Percentiles rank a stretch among this genome's conserved stretches.
Conservation (phyloP, 192 early-diverging fungal species). For the Thamnidium elegans region DNA sequence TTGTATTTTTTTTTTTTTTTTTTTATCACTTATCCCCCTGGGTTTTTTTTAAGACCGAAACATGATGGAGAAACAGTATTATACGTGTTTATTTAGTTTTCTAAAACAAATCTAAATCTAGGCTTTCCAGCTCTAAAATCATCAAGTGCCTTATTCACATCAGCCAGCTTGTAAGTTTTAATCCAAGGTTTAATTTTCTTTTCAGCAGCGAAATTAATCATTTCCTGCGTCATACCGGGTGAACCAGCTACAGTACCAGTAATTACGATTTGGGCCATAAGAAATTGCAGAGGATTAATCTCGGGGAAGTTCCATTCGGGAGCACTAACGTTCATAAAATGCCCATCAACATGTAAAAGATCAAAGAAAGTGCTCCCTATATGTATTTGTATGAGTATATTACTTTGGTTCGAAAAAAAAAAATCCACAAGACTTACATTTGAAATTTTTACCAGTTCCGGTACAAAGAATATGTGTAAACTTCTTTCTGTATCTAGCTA, state of each 20-base stretch:
- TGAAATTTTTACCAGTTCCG: slow-evolving; percentile 5
- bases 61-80: no score
- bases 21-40: no score
- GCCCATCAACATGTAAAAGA: slow-evolving; percentile 38
- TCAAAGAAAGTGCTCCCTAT: slow-evolving; percentile 10
- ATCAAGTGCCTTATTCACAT: slow-evolving; percentile 61
- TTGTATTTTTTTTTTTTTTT: no score
- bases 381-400: no score
- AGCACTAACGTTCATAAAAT: slow-evolving; percentile 60
- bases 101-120: slow-evolving; percentile 70
- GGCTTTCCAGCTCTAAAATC: slow-evolving; percentile 59
- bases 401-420: no score
- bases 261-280: slow-evolving; percentile 35
- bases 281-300: slow-evolving; percentile 12
- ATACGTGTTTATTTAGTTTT: slow-evolving; percentile 40
- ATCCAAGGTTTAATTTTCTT: slow-evolving; percentile 55
- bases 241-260: slow-evolving; percentile 57
- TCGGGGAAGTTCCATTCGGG: slow-evolving; percentile 42
- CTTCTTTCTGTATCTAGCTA: background rate
- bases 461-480: slow-evolving; percentile 35
- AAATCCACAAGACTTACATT: slow-evolving; percentile 21
- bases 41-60: no score
- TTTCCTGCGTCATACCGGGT: slow-evolving; percentile 49
- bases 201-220: slow-evolving; percentile 58
- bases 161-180: slow-evolving; percentile 53